A percentile compares a stretch with the other conserved stretches of the same genome.
These are phyloP conservation scores for Ilex paraguariensis DNA, from an alignment of 305 asterid species.

Conservation along the genomic window DNA sequence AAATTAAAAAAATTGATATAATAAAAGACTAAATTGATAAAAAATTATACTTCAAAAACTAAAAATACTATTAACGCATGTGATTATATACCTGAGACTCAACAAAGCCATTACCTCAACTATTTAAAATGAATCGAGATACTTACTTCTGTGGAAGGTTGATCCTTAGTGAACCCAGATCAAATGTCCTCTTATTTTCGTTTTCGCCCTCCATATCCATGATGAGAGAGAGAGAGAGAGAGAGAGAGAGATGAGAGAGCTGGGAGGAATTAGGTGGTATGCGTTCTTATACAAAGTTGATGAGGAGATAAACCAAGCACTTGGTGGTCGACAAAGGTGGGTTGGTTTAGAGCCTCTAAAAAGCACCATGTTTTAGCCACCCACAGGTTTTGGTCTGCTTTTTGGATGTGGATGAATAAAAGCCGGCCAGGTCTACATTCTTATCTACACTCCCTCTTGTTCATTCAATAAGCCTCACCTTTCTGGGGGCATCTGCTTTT, in stretches of 20 bases:
- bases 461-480: no score
- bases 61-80: no score
- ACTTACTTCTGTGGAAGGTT: slow-evolving; percentile 1
- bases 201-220: background rate
- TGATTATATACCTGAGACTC: no score
- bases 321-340: background rate
- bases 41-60: no score
- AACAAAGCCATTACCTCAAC: no score
- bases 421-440: no score
- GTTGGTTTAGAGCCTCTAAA: background rate
- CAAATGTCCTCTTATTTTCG: background rate
- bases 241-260: background rate
- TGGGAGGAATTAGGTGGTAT: background rate
- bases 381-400: no score
- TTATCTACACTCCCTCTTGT: no score
- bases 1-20: background rate
- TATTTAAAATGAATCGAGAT: background rate
- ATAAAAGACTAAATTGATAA: background rate
- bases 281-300: background rate
- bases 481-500: no score
- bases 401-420: no score
- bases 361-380: background rate
- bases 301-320: background rate
- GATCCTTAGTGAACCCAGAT: background rate
- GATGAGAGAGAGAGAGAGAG: background rate